Evolutionary conservation across 495 filamentous ascomycete species (phyloP).

Genomic region (Talaromyces wortmannii): DNA sequence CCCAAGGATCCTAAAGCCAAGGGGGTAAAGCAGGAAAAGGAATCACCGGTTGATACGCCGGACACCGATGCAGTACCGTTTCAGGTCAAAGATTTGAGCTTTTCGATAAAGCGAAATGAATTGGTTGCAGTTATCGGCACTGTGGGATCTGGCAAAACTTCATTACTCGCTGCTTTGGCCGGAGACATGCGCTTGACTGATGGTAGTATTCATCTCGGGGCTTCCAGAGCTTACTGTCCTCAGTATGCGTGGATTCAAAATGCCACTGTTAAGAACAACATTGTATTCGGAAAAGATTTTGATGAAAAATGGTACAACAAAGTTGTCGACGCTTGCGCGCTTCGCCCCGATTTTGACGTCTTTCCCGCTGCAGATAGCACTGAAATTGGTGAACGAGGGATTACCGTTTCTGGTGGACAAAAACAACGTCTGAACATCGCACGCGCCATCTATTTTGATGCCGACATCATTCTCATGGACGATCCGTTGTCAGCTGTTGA

Average conservation of each 20-base stretch:
- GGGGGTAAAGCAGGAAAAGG: slow-evolving; percentile 17
- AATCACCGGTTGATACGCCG: slow-evolving; percentile 15
- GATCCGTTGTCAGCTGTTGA: slow-evolving; percentile 80
- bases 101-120: slow-evolving; percentile 73
- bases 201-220: slow-evolving; percentile 68
- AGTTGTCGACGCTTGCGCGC: slow-evolving; percentile 51
- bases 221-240: slow-evolving; percentile 79
- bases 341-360: slow-evolving; percentile 48
- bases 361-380: slow-evolving; percentile 51
- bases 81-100: slow-evolving; percentile 64
- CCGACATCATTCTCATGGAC: slow-evolving; percentile 77
- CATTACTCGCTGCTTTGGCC: slow-evolving; percentile 80
- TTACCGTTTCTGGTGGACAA: slow-evolving; percentile 62
- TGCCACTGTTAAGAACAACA: slow-evolving; percentile 76
- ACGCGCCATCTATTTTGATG: slow-evolving; percentile 77
- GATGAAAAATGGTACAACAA: slow-evolving; percentile 47
- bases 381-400: slow-evolving; percentile 55
- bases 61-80: slow-evolving; percentile 65
- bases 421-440: slow-evolving; percentile 69
- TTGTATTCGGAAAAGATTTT: slow-evolving; percentile 73
- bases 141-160: slow-evolving; percentile 90
- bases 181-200: slow-evolving; percentile 86
- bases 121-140: slow-evolving; percentile 85
- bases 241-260: slow-evolving; percentile 99
- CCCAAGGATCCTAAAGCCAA: slow-evolving; percentile 22